Evolutionary conservation across 1,284 basidiomycete species (phyloP).

Genomic region (Leccinum proliferum): DNA sequence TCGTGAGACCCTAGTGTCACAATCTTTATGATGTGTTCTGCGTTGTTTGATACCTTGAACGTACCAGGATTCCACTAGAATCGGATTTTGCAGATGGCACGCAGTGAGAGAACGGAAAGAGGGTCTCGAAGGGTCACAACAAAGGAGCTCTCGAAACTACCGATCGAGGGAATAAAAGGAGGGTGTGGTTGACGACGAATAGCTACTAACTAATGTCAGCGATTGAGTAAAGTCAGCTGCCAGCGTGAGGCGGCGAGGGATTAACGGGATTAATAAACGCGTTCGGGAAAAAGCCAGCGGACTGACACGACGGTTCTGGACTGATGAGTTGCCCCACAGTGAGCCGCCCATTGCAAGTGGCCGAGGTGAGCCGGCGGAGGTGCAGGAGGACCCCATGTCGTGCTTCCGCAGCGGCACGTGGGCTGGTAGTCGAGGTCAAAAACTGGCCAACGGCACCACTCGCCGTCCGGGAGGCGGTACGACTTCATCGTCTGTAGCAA

Average conservation of each 20-base stretch:
- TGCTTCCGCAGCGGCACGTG: conserved; percentile 30
- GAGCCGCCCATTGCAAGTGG: conserved; percentile 33
- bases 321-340: conserved; percentile 37
- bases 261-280: conserved; percentile 43
- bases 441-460: conserved; percentile 37
- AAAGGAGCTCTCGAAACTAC: neutral
- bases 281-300: conserved; percentile 39
- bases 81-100: conserved; percentile 29
- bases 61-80: conserved; percentile 12
- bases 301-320: conserved; percentile 44
- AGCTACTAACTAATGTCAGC: conserved; percentile 12
- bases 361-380: conserved; percentile 28
- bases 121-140: neutral
- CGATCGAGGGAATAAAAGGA: neutral
- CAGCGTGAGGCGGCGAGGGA: conserved; percentile 48
- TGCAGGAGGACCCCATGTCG: conserved; percentile 40
- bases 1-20: conserved; percentile 14
- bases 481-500: conserved; percentile 74
- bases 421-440: conserved; percentile 40
- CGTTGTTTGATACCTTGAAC: conserved; percentile 20
- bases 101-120: neutral
- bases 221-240: conserved; percentile 34
- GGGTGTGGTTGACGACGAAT: neutral
- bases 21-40: conserved; percentile 34
- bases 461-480: conserved; percentile 46